These are phyloP conservation scores for Rhododendron henanense DNA, from an alignment of 148 eudicot genomes.

Conservation along the genomic window DNA sequence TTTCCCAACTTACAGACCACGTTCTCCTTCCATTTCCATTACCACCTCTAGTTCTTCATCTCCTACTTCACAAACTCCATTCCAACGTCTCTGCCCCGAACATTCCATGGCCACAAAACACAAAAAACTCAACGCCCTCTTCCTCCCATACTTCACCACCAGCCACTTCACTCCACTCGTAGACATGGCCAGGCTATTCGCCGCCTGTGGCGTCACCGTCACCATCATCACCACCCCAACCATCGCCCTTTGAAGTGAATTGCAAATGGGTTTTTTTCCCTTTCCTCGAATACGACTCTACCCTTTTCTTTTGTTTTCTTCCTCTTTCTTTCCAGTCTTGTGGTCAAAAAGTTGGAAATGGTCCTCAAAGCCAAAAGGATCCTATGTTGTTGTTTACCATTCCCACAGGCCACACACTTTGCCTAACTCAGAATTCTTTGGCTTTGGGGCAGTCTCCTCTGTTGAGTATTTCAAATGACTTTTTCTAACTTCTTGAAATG, in stretches of 20 bases:
- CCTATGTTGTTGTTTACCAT: neutral
- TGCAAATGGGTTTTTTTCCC: neutral
- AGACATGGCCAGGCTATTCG: slow-evolving; percentile 35
- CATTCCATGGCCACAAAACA: neutral
- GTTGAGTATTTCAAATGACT: neutral
- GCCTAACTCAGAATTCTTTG: neutral
- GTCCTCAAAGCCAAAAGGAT: neutral
- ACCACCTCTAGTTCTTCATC: neutral
- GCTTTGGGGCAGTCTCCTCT: neutral
- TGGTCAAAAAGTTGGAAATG: neutral
- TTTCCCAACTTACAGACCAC: too few species aligned
- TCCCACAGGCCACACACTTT: neutral
- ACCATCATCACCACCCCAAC: slow-evolving; percentile 41
- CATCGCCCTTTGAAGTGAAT: slow-evolving; percentile 22
- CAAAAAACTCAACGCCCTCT: slow-evolving; percentile 19
- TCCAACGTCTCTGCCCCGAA: neutral
- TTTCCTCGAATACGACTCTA: neutral
- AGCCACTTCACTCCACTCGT: slow-evolving; percentile 48
- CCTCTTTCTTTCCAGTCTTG: neutral
- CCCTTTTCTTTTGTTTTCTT: neutral
- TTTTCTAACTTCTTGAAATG: neutral
- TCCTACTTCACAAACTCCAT: neutral
- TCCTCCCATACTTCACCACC: slow-evolving; percentile 41
- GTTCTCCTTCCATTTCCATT: neutral
- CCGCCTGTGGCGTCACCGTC: slow-evolving; percentile 22